Base-by-base conservation (phyloP, 202 grass and related monocot genomes). In the Schoenoplectus triqueter region DNA sequence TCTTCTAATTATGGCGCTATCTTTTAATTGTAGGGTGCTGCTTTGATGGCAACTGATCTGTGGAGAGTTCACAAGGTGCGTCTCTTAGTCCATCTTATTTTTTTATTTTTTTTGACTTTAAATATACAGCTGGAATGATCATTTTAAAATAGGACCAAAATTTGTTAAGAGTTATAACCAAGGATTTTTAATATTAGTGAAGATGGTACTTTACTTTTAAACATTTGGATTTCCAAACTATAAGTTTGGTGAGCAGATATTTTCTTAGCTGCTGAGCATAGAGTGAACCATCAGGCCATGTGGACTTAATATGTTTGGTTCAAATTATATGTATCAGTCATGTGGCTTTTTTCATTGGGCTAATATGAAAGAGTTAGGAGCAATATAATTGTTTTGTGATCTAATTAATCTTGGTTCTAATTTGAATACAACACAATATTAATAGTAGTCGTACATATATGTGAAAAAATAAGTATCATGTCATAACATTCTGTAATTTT, bases 21-120 rank as follows among this genome's bases (percentile, higher is more conserved):
- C 65, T 50, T 65, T 42, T 86, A 31, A 87, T 86, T 88, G 65
- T 80, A 98, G 95, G 95, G 95, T 39, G 95, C 91, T 81, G 54
- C 44, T 66, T 80, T 89, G 42, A 92, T 98, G 78, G 92, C 76
- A 86, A 69, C 84, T 70, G 95, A 95, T 85, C 81, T 98, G 18
- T 86, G 76, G 64, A 92, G 88, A 84, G 15, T 91, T 20, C 84
- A 92, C 64, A 86, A 87, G 92, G 95, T 98, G 31, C 31, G 87
- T 63, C 46, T 50, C 13, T 57, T 41, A 41, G 13, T 56, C 52
- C 72, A 42, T 47, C 48, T 61, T 70, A 47, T 89, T 72, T 73
- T 73, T 50, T 19, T 31, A 31, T 71, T 73, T 0, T 10, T 44
- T 64, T 74, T 84, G 71, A 52, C 4, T 71, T 84, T 67, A 64